Conservation (phyloP, 352 stramenopile species). For the Phytophthora agathidicida region DNA sequence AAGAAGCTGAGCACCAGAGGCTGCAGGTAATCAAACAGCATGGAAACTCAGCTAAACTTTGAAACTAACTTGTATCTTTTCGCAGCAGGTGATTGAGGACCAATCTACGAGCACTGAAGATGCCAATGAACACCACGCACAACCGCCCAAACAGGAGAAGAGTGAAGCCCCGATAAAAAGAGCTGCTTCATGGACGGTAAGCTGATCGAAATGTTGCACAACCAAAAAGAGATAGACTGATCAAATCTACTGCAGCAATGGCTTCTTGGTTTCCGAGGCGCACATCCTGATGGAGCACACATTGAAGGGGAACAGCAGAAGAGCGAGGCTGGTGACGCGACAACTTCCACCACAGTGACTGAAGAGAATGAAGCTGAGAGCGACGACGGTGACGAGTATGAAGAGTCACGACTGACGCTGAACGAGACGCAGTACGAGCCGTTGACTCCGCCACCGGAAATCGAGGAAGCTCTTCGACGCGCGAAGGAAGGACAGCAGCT, state of each 20-base stretch:
- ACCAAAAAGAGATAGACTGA: too few relatives aligned
- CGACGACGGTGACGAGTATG: constrained; percentile 29
- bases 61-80: not conserved
- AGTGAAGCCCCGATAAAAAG: constrained; percentile 9
- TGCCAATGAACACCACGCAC: constrained; percentile 4
- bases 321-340: constrained; percentile 11
- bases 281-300: not conserved
- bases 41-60: not conserved
- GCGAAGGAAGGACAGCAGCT: constrained; percentile 34
- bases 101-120: constrained; percentile 20
- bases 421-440: constrained; percentile 31
- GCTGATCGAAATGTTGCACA: too few relatives aligned
- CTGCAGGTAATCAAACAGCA: constrained; percentile 34
- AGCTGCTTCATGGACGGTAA: constrained; percentile 32
- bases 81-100: constrained; percentile 19
- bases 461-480: constrained; percentile 45
- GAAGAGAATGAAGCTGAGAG: constrained; percentile 26
- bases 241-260: constrained; percentile 26
- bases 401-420: constrained; percentile 29
- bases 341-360: constrained; percentile 17
- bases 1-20: constrained; percentile 37
- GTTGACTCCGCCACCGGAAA: constrained; percentile 48
- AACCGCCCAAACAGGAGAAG: constrained; percentile 1
- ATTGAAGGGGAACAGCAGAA: constrained; percentile 9
- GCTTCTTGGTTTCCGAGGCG: constrained; percentile 30